These are phyloP conservation scores for Fusarium decemcellulare DNA, from an alignment of 2,329 filamentous ascomycete species.

Conservation along the genomic window DNA sequence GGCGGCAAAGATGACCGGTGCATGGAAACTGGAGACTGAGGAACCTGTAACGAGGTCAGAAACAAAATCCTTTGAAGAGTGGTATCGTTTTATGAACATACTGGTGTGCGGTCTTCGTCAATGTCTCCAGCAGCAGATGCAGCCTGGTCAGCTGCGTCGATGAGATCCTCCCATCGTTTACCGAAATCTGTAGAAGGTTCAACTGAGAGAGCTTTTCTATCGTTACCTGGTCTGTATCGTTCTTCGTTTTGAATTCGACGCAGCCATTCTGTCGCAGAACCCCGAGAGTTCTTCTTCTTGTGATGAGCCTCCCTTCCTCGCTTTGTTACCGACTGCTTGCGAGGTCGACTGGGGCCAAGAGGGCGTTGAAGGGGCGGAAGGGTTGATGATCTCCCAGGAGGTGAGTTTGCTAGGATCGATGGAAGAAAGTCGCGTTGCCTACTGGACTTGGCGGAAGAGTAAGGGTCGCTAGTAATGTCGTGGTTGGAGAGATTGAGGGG, in stretches of 20 bases:
- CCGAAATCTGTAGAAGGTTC: constrained; percentile 87
- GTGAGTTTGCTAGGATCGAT: constrained; percentile 85
- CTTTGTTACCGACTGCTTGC: constrained; percentile 90
- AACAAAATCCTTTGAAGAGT: constrained; percentile 23
- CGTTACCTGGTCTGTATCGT: constrained; percentile 75
- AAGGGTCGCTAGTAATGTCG: constrained; percentile 81
- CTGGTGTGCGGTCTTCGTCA: constrained; percentile 91
- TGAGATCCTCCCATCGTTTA: constrained; percentile 96
- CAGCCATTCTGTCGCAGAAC: constrained; percentile 78
- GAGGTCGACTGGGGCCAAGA: constrained; percentile 78
- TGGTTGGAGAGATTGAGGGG: constrained; percentile 72
- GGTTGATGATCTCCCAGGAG: constrained; percentile 88
- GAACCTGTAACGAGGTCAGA: constrained; percentile 62
- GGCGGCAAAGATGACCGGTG: constrained; percentile 74
- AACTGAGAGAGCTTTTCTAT: constrained; percentile 87
- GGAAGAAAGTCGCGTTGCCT: constrained; percentile 83
- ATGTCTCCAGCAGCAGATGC: constrained; percentile 93
- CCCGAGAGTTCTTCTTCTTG: constrained; percentile 81
- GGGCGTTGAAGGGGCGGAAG: constrained; percentile 86
- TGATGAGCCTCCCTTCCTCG: constrained; percentile 82
- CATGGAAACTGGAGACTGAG: constrained; percentile 75
- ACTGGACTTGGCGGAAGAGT: constrained; percentile 71
- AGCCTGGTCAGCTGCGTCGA: constrained; percentile 81
- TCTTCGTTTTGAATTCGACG: constrained; percentile 72
- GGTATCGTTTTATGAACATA: constrained; percentile 54